These are phyloP conservation scores for Solanum lycopersicoides DNA, from an alignment of 257 asterid genomes.

Conservation along the genomic window DNA sequence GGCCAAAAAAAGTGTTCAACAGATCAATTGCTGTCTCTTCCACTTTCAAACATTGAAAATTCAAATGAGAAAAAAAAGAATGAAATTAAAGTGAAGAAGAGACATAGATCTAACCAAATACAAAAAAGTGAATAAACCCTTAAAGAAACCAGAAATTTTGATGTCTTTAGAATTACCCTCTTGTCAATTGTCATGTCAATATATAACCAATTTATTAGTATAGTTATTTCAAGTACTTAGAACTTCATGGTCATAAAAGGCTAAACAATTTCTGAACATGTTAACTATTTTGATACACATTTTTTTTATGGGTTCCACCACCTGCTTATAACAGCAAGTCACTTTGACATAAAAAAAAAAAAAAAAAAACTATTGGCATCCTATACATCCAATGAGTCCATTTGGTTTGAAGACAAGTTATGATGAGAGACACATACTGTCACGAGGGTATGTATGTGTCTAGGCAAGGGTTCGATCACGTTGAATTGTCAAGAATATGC, in stretches of 20 bases:
- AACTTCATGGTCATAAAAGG: background rate
- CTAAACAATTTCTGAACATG: conserved; percentile 3
- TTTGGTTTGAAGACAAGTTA: too few species aligned
- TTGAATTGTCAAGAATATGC: background rate
- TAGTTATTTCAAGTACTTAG: background rate
- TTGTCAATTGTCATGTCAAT: conserved; percentile 1
- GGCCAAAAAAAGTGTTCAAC: background rate
- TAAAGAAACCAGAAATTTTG: background rate
- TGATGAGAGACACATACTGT: too few species aligned
- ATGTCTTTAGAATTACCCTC: background rate
- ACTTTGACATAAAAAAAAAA: too few species aligned
- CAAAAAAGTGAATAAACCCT: background rate
- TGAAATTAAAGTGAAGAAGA: background rate
- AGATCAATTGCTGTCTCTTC: background rate
- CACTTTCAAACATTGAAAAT: background rate
- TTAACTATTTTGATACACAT: background rate
- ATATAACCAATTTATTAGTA: background rate
- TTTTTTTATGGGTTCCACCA: background rate
- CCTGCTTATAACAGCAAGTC: background rate
- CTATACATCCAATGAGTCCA: background rate
- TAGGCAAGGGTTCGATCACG: background rate
- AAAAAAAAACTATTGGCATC: too few species aligned
- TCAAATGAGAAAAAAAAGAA: background rate
- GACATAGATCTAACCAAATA: background rate
- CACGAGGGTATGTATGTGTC: background rate